Evolutionary conservation across 805 yeast genomes (phyloP).

Genomic region (Suhomyces sp.): DNA sequence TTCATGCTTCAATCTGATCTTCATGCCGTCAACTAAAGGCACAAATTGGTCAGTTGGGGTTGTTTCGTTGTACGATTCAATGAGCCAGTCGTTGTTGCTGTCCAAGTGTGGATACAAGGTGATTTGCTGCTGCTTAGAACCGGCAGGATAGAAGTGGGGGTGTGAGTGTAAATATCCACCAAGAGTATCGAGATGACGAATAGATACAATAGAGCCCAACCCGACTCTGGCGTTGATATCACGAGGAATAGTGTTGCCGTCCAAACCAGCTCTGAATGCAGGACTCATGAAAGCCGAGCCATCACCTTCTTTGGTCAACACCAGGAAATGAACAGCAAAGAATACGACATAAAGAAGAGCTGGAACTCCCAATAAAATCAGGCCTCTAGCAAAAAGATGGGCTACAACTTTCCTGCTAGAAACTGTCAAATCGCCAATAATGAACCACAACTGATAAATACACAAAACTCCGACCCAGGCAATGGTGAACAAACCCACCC

Average conservation of each 20-base stretch:
- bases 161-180: conserved; percentile 89
- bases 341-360: conserved; percentile 50
- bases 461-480: conserved; percentile 73
- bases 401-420: conserved; percentile 40
- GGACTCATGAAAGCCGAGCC: conserved; percentile 71
- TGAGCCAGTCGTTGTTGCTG: conserved; percentile 66
- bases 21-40: conserved; percentile 64
- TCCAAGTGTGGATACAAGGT: conserved; percentile 80
- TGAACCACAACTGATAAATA: conserved; percentile 63
- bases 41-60: conserved; percentile 56
- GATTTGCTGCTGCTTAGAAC: conserved; percentile 81
- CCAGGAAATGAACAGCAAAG: conserved; percentile 62
- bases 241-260: conserved; percentile 58
- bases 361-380: conserved; percentile 58
- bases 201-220: conserved; percentile 61
- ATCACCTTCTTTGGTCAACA: conserved; percentile 61
- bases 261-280: conserved; percentile 64
- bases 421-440: conserved; percentile 65
- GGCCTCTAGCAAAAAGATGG: conserved; percentile 52
- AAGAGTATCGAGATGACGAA: conserved; percentile 66
- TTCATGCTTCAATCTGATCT: conserved; percentile 63
- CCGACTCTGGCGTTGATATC: conserved; percentile 67
- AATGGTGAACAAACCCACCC: conserved; percentile 82
- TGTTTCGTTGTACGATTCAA: conserved; percentile 64
- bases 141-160: conserved; percentile 64